phyloP scores from a whole-genome alignment of 768 basidiomycete species.

The Tricholoma bakamatsutake region DNA sequence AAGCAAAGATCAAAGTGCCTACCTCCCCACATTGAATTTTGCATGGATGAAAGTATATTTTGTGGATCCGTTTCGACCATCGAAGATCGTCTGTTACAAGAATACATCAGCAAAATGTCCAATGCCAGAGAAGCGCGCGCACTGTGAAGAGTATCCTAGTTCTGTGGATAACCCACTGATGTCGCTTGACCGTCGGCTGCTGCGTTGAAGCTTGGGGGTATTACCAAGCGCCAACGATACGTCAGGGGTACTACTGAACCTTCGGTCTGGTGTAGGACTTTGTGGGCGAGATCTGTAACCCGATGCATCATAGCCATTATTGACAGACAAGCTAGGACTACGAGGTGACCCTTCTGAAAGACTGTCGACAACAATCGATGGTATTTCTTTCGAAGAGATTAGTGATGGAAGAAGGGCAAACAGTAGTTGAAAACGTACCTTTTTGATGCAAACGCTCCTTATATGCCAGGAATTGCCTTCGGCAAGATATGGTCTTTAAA shows the following conservation, averaged over 20 bases:
- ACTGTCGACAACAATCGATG: slow-evolving; percentile 63
- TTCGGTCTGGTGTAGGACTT: slow-evolving; percentile 33
- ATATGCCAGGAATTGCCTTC: slow-evolving; percentile 57
- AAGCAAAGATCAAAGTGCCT: slow-evolving; percentile 18
- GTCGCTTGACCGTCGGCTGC: slow-evolving; percentile 50
- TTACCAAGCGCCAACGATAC: slow-evolving; percentile 41
- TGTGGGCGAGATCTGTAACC: slow-evolving; percentile 20
- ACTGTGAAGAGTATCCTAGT: slow-evolving; percentile 43
- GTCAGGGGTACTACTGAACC: slow-evolving; percentile 36
- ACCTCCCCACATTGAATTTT: slow-evolving; percentile 73
- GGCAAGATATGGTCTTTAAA: slow-evolving; percentile 67
- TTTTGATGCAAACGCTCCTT: slow-evolving; percentile 38
- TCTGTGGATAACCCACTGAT: slow-evolving; percentile 56
- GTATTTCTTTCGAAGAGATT: slow-evolving; percentile 43
- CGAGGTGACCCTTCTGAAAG: slow-evolving; percentile 30
- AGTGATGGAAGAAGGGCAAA: neutral
- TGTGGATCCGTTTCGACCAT: slow-evolving; percentile 40
- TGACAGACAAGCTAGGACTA: slow-evolving; percentile 36
- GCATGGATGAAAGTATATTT: slow-evolving; percentile 51
- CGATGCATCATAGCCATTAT: slow-evolving; percentile 21
- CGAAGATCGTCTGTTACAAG: slow-evolving; percentile 27
- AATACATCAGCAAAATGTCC: neutral
- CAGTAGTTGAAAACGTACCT: slow-evolving; percentile 25
- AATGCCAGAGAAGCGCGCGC: neutral
- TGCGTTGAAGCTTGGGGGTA: slow-evolving; percentile 46